phyloP scores from a whole-genome alignment of 768 basidiomycete genomes.

The Podaxis sp. region DNA sequence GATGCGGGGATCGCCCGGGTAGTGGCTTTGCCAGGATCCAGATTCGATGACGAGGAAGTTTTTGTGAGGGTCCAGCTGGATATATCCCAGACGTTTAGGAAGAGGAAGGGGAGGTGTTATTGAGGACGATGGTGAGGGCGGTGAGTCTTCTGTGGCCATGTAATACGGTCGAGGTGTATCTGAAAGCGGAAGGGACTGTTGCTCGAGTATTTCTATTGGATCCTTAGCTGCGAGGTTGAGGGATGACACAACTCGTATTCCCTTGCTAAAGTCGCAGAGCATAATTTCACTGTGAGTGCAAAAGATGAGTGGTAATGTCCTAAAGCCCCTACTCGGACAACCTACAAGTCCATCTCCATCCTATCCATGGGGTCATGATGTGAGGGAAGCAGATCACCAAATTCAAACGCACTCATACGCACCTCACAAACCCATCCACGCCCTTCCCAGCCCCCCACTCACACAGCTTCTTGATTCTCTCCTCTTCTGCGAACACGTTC shows the following conservation, averaged over 20 bases:
- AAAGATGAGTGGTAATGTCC: not conserved
- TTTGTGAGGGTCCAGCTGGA: not conserved
- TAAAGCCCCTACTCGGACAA: not conserved
- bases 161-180: not conserved
- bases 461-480: conserved; percentile 21
- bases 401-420: not conserved
- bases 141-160: not conserved
- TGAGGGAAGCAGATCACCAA: not conserved
- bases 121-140: not conserved
- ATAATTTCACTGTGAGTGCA: not conserved
- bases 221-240: not conserved
- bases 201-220: not conserved
- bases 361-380: not conserved
- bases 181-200: not conserved
- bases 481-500: conserved; percentile 27
- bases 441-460: not conserved
- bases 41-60: not conserved
- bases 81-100: not conserved
- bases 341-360: not conserved
- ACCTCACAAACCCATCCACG: not conserved
- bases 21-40: not conserved
- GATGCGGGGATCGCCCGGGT: not conserved
- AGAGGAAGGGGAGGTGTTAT: not conserved
- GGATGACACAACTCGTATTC: not conserved
- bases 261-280: not conserved